Percentiles rank a stretch among this genome's conserved stretches.
Evolutionary conservation across 2,329 filamentous ascomycete species (phyloP).

Genomic region (Aureobasidium melanogenum): DNA sequence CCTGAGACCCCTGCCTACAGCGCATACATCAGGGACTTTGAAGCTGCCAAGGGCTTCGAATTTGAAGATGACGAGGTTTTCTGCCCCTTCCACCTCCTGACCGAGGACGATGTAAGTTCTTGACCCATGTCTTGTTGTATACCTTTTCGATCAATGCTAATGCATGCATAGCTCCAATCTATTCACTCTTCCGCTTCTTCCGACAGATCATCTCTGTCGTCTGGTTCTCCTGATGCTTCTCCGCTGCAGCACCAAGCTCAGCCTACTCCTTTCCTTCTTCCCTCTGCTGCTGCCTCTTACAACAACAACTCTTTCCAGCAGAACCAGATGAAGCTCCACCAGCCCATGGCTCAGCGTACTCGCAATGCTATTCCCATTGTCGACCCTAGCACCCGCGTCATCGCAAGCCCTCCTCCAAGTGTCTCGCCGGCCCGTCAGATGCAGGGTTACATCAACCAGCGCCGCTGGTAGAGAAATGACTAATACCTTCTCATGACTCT

Average conservation of each 20-base stretch:
- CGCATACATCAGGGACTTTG: constrained; percentile 78
- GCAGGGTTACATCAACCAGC: constrained; percentile 48
- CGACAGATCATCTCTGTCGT: constrained; percentile 89
- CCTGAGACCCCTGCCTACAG: constrained; percentile 67
- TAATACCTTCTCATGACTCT: constrained; percentile 13
- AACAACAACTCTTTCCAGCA: constrained; percentile 26
- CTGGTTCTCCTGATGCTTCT: constrained; percentile 85
- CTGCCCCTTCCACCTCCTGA: constrained; percentile 77
- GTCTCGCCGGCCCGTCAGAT: constrained; percentile 55
- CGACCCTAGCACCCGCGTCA: constrained; percentile 84
- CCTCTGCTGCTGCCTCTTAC: constrained; percentile 45
- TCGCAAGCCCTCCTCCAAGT: constrained; percentile 77
- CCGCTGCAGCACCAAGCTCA: constrained; percentile 77
- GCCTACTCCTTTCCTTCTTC: constrained; percentile 66
- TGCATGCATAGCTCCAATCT: constrained; percentile 60
- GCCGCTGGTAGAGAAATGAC: constrained; percentile 31
- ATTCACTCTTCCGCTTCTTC: constrained; percentile 76
- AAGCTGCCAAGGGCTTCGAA: constrained; percentile 87
- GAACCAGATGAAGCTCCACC: constrained; percentile 69
- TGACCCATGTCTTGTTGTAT: not conserved
- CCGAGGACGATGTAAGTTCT: constrained; percentile 73
- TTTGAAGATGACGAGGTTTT: constrained; percentile 95
- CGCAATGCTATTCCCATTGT: constrained; percentile 97
- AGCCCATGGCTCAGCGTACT: constrained; percentile 78
- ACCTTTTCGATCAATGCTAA: not conserved